Evolutionary conservation across 2,329 filamentous ascomycete species (phyloP).

Genomic region (Paraphoma chrysanthemicola): DNA sequence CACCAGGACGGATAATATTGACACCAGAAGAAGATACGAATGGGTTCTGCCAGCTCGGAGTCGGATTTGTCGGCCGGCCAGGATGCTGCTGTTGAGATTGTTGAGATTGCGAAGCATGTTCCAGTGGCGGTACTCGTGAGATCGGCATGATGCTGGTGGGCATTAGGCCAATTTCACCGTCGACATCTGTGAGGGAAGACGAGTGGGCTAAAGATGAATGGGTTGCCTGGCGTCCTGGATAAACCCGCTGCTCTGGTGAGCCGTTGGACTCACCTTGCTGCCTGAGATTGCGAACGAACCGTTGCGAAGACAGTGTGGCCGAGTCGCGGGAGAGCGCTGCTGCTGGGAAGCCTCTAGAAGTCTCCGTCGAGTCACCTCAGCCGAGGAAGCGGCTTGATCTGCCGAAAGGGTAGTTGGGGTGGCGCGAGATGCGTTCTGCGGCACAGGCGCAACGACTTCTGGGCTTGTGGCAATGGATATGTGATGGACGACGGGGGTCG

Average conservation of each 20-base stretch:
- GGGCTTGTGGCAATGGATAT: neutral
- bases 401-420: too few species aligned
- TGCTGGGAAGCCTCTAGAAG: constrained; percentile 1
- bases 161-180: neutral
- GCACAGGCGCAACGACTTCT: neutral
- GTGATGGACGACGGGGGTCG: neutral
- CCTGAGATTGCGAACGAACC: neutral
- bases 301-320: neutral
- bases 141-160: neutral
- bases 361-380: neutral
- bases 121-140: neutral
- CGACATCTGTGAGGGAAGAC: constrained; percentile 10
- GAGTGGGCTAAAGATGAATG: constrained; percentile 2
- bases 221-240: neutral
- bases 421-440: neutral
- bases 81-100: neutral
- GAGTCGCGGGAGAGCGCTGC: neutral
- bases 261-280: neutral
- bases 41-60: neutral
- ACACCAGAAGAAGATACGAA: neutral
- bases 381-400: neutral
- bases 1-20: neutral
- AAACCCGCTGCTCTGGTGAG: neutral
- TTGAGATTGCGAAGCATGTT: neutral
- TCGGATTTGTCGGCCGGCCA: neutral